A percentile compares a stretch with the other conserved stretches of the same genome.
Conservation (phyloP, 768 basidiomycete species). For the Favolaschia claudopus region DNA sequence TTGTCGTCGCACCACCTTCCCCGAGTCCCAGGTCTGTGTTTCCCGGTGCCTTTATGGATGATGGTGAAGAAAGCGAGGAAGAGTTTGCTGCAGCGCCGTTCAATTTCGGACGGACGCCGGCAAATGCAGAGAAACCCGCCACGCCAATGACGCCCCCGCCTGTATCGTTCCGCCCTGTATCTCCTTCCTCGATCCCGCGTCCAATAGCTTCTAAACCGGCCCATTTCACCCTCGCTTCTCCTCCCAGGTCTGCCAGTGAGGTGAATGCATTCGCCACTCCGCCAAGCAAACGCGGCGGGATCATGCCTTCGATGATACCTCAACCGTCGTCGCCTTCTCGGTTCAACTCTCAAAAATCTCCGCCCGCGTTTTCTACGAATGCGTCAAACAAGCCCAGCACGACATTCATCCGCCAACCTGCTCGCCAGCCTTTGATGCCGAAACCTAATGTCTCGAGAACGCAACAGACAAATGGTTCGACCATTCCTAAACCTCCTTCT, state of each 20-base stretch:
- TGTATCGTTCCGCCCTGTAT: conserved; percentile 30
- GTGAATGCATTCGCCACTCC: conserved; percentile 54
- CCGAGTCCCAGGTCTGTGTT: conserved; percentile 18
- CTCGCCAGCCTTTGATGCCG: conserved; percentile 46
- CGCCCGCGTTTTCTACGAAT: conserved; percentile 35
- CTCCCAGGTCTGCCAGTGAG: conserved; percentile 32
- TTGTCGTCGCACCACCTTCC: conserved; percentile 11
- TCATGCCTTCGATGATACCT: conserved; percentile 65
- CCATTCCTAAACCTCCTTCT: conserved; percentile 56
- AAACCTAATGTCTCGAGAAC: conserved; percentile 33
- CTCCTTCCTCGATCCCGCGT: conserved; percentile 63
- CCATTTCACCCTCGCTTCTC: conserved; percentile 36
- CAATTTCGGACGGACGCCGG: conserved; percentile 42
- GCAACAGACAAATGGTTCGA: conserved; percentile 65
- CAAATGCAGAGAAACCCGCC: conserved; percentile 16
- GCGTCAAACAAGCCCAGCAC: conserved; percentile 41
- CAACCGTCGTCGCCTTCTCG: conserved; percentile 61
- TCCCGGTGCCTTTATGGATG: conserved; percentile 24
- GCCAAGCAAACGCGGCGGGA: conserved; percentile 58
- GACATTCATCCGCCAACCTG: conserved; percentile 55
- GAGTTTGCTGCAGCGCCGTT: conserved; percentile 38
- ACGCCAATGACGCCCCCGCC: conserved; percentile 18
- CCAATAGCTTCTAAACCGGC: conserved; percentile 42
- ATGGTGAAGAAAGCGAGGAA: conserved; percentile 37
- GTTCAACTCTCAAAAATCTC: conserved; percentile 30